Percentiles rank a stretch among this genome's conserved stretches.
Conservation (phyloP, 139 green algal genomes). For the Tetradesmus obliquus region DNA sequence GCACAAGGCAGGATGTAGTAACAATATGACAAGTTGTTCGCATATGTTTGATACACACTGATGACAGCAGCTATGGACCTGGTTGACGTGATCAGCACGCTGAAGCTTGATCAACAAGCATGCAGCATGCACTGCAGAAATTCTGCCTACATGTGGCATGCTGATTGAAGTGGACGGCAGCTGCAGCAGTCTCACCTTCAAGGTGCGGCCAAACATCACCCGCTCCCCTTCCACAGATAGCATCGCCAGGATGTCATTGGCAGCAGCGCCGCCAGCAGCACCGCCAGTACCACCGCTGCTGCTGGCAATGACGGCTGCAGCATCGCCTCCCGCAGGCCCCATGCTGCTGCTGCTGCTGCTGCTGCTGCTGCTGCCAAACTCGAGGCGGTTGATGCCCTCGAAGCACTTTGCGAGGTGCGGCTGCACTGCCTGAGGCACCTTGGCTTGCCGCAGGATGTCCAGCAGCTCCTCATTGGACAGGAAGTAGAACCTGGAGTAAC, state of each 20-base stretch:
- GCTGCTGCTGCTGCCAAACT: constrained; percentile 80
- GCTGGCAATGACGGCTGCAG: not conserved
- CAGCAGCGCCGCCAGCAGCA: not conserved
- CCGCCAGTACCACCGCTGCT: not conserved
- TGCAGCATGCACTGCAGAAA: too few species aligned
- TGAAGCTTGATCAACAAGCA: too few species aligned
- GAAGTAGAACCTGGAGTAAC: constrained; percentile 74
- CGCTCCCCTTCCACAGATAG: constrained; percentile 29
- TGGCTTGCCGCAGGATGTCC: constrained; percentile 86
- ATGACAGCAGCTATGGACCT: too few species aligned
- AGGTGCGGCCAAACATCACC: not conserved
- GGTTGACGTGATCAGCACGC: too few species aligned
- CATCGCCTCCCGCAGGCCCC: not conserved
- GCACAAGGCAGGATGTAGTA: too few species aligned
- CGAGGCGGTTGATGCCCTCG: constrained; percentile 82
- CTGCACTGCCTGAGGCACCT: constrained; percentile 86
- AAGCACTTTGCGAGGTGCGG: constrained; percentile 92
- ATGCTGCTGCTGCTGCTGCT: not conserved
- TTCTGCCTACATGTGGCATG: too few species aligned
- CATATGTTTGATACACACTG: not conserved
- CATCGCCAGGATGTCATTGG: constrained; percentile 42
- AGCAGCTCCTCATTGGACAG: constrained; percentile 91
- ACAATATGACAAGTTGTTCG: constrained; percentile 66
- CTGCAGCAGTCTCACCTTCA: constrained; percentile 22
- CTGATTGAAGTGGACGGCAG: not conserved